Evolutionary conservation across 768 basidiomycete genomes (phyloP).

Genomic region (Leccinum barrowsii): DNA sequence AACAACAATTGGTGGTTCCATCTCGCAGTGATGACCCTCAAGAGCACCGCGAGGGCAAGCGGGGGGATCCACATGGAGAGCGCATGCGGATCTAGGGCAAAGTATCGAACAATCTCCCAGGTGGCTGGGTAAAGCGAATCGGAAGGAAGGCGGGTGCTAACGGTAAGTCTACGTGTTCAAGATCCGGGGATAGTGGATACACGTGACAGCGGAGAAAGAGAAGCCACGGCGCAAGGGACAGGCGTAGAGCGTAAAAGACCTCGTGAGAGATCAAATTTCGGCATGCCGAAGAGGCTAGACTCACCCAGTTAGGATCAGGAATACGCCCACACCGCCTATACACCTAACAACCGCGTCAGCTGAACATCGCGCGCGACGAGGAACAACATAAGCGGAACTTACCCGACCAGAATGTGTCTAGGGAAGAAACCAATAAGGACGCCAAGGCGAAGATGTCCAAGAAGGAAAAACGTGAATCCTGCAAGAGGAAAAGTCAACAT

Average conservation of each 20-base stretch:
- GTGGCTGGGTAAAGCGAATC: slow-evolving; percentile 65
- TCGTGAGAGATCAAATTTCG: background rate
- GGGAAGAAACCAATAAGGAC: slow-evolving; percentile 93
- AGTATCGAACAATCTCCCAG: slow-evolving; percentile 58
- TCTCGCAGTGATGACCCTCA: slow-evolving; percentile 76
- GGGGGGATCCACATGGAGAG: slow-evolving; percentile 80
- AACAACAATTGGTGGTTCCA: slow-evolving; percentile 90
- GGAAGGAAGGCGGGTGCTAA: slow-evolving; percentile 78
- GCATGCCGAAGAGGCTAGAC: slow-evolving; percentile 12
- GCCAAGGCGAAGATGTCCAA: slow-evolving; percentile 82
- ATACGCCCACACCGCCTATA: slow-evolving; percentile 95
- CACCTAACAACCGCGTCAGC: slow-evolving; percentile 39
- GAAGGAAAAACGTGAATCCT: slow-evolving; percentile 72
- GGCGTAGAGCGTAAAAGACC: background rate
- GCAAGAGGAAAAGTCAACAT: background rate
- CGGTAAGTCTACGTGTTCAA: slow-evolving; percentile 59
- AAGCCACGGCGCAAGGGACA: background rate
- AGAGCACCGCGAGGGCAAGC: slow-evolving; percentile 65
- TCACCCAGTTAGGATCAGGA: slow-evolving; percentile 86
- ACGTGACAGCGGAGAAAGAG: background rate
- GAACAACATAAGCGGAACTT: slow-evolving; percentile 25
- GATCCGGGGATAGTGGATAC: background rate
- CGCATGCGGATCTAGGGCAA: slow-evolving; percentile 62
- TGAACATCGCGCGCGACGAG: background rate
- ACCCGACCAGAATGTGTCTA: slow-evolving; percentile 94